Evolutionary conservation across 202 grass and related monocot species (phyloP).

Genomic region (Dendrocalamus latiflorus): DNA sequence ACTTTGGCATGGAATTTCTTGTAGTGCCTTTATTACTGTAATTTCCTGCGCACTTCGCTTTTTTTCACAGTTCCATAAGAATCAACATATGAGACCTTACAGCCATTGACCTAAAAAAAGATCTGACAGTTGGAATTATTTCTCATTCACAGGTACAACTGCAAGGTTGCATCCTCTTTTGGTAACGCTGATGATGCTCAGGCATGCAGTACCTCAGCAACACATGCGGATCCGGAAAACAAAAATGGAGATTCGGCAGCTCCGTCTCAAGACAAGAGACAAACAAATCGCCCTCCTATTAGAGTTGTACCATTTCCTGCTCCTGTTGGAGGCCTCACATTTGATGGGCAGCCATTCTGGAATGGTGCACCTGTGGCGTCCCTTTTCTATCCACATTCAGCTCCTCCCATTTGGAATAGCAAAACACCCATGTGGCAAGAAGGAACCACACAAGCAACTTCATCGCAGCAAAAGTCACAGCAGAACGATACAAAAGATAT

Average conservation of each 20-base stretch:
- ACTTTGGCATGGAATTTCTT: not conserved
- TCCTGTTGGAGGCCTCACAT: slow-evolving; percentile 55
- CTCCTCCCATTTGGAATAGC: slow-evolving; percentile 42
- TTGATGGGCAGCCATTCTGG: slow-evolving; percentile 53
- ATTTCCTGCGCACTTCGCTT: not conserved
- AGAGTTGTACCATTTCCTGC: slow-evolving; percentile 64
- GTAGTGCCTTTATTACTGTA: not conserved
- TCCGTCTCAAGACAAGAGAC: slow-evolving; percentile 39
- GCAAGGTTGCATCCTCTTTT: slow-evolving; percentile 29
- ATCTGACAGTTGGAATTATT: slow-evolving; percentile 16
- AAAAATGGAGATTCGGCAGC: slow-evolving; percentile 23
- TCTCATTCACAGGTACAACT: slow-evolving; percentile 58
- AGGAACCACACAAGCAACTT: slow-evolving; percentile 14
- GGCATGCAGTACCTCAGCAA: slow-evolving; percentile 39
- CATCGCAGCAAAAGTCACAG: slow-evolving; percentile 11
- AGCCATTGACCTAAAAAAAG: not conserved
- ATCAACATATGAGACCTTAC: slow-evolving; percentile 5
- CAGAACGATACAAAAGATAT: slow-evolving; percentile 27
- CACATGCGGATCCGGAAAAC: slow-evolving; percentile 28
- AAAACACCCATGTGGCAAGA: slow-evolving; percentile 30
- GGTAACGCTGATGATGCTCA: slow-evolving; percentile 33
- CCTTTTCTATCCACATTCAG: slow-evolving; percentile 42
- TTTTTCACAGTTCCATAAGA: not conserved
- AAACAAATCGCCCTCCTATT: slow-evolving; percentile 44
- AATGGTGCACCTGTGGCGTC: slow-evolving; percentile 36